A percentile compares a stretch with the other conserved stretches of the same genome.
Conservation (phyloP, 345 rosid species). For the Hibiscus syriacus region DNA sequence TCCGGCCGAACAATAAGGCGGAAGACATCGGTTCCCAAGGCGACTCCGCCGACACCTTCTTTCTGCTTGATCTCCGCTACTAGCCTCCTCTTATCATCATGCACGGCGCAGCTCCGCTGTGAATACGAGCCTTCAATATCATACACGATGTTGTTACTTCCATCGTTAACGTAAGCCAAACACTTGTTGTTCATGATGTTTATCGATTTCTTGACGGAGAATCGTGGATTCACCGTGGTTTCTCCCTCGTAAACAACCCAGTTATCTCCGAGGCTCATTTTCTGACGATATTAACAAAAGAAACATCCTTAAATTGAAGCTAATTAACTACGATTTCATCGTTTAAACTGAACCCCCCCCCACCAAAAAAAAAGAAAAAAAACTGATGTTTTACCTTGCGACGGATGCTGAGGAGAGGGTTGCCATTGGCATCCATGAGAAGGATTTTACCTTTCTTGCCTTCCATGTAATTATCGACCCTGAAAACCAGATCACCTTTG, state of each 20-base stretch:
- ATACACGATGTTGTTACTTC: slow-evolving; percentile 23
- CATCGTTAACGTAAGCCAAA: slow-evolving; percentile 45
- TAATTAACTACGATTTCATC: too few species aligned
- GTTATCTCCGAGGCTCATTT: slow-evolving; percentile 57
- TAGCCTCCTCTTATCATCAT: slow-evolving; percentile 44
- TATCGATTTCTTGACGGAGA: slow-evolving; percentile 47
- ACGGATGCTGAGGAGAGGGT: slow-evolving; percentile 87
- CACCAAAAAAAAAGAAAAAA: too few species aligned
- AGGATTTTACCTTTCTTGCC: slow-evolving; percentile 47
- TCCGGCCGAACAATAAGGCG: slow-evolving; percentile 58
- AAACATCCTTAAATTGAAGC: neutral
- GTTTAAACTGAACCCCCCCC: too few species aligned
- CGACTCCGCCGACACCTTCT: slow-evolving; percentile 52
- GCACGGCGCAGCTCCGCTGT: slow-evolving; percentile 53
- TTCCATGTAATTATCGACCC: slow-evolving; percentile 84
- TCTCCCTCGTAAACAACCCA: slow-evolving; percentile 92
- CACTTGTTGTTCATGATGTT: slow-evolving; percentile 39
- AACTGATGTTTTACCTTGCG: slow-evolving; percentile 68
- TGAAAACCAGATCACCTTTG: slow-evolving; percentile 62
- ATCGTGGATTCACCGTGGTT: slow-evolving; percentile 38
- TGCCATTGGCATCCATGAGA: slow-evolving; percentile 87
- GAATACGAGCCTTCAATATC: slow-evolving; percentile 77
- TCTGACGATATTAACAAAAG: slow-evolving; percentile 23
- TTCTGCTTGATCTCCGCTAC: slow-evolving; percentile 69
- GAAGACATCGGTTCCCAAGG: slow-evolving; percentile 69